Conservation (phyloP, 192 early-diverging fungal species). For the Coemansia sp. region DNA sequence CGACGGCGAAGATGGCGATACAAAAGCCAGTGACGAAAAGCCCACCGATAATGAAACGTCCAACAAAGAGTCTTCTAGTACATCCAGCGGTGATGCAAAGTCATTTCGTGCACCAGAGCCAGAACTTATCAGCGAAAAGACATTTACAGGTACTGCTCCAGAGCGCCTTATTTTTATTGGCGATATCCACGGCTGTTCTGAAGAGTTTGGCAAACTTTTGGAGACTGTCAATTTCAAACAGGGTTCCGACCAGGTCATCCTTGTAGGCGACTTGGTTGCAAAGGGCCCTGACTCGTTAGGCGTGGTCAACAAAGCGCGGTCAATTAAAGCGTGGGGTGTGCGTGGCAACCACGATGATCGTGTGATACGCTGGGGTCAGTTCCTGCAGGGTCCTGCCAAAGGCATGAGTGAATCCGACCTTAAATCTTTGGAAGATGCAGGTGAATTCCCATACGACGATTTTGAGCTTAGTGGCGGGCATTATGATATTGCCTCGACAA, state of each 20-base stretch:
- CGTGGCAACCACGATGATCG: slow-evolving; percentile 78
- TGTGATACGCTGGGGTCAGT: slow-evolving; percentile 60
- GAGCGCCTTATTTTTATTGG: slow-evolving; percentile 65
- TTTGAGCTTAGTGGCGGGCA: slow-evolving; percentile 28
- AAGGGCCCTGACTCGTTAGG: slow-evolving; percentile 64
- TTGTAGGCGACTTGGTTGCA: slow-evolving; percentile 67
- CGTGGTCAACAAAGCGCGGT: slow-evolving; percentile 56
- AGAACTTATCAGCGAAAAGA: slow-evolving; percentile 5
- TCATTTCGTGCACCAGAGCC: slow-evolving; percentile 26
- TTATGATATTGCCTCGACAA: slow-evolving; percentile 41
- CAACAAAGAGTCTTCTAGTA: background rate
- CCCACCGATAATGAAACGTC: background rate
- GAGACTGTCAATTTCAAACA: slow-evolving; percentile 35
- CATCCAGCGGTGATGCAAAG: slow-evolving; percentile 5
- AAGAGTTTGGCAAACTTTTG: slow-evolving; percentile 59
- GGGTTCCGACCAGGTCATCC: slow-evolving; percentile 58
- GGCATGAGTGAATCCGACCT: slow-evolving; percentile 11
- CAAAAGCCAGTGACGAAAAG: background rate
- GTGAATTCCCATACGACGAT: slow-evolving; percentile 21
- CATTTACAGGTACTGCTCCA: slow-evolving; percentile 5
- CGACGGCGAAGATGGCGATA: background rate
- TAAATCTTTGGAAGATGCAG: slow-evolving; percentile 8
- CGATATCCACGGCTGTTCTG: slow-evolving; percentile 65
- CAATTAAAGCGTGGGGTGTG: slow-evolving; percentile 56
- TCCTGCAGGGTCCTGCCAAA: slow-evolving; percentile 43